phyloP scores from a whole-genome alignment of 306 rosid species.

The Cucumis cinereus region DNA sequence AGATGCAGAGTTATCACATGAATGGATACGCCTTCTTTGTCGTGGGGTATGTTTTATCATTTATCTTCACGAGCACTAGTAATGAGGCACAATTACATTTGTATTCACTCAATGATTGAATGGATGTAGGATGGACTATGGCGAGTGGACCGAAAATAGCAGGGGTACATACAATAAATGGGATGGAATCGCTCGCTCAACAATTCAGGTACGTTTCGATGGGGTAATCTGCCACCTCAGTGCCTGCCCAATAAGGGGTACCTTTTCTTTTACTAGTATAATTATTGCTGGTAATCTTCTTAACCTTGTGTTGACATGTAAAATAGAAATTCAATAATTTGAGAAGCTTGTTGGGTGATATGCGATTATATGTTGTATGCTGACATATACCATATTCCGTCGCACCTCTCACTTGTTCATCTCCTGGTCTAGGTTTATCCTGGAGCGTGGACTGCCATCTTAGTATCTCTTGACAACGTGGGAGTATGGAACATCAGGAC shows the following conservation, averaged over 20 bases:
- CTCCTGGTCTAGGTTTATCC: constrained; percentile 57
- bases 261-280: neutral
- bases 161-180: constrained; percentile 94
- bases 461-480: constrained; percentile 85
- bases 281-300: neutral
- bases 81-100: neutral
- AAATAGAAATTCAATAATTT: neutral
- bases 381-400: neutral
- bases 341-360: neutral
- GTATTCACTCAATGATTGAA: constrained; percentile 3
- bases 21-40: constrained; percentile 89
- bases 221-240: neutral
- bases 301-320: neutral
- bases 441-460: constrained; percentile 89
- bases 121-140: constrained; percentile 80
- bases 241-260: neutral
- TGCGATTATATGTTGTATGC: neutral
- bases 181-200: constrained; percentile 94
- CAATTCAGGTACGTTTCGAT: constrained; percentile 51
- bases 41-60: constrained; percentile 47
- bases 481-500: constrained; percentile 89
- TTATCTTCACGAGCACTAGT: neutral
- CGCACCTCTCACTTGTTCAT: neutral
- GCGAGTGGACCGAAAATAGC: constrained; percentile 92
- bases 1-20: constrained; percentile 82